Conservation (phyloP, 2,329 filamentous ascomycete genomes). For the Alternaria consortialis region DNA sequence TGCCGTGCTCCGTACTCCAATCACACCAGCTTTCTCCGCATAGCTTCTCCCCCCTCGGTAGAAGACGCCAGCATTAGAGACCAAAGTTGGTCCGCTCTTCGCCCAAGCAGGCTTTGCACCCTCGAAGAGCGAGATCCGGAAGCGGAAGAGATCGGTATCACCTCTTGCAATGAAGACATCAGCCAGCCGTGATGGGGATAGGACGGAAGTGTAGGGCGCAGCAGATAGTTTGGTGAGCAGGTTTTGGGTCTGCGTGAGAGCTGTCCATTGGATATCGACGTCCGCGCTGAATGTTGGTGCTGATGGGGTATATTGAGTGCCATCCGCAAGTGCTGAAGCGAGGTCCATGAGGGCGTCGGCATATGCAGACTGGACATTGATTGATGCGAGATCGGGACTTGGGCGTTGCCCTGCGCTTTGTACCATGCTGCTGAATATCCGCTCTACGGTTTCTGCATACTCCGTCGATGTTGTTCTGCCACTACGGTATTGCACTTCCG, state of each 20-base stretch:
- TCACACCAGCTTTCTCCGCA: constrained; percentile 38
- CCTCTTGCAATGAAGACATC: constrained; percentile 46
- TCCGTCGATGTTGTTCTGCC: constrained; percentile 60
- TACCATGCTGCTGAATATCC: constrained; percentile 45
- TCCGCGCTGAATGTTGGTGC: constrained; percentile 26
- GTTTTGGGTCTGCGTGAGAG: constrained; percentile 43
- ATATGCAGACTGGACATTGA: constrained; percentile 62
- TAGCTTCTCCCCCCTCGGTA: constrained; percentile 47
- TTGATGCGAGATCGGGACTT: constrained; percentile 59
- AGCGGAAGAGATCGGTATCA: constrained; percentile 47
- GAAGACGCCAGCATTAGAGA: constrained; percentile 52
- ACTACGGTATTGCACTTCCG: constrained; percentile 65
- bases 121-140: constrained; percentile 36
- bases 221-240: constrained; percentile 38
- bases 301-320: constrained; percentile 20
- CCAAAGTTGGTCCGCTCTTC: constrained; percentile 45
- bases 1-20: constrained; percentile 56
- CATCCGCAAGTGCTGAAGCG: constrained; percentile 57
- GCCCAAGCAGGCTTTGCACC: constrained; percentile 41
- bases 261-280: constrained; percentile 43
- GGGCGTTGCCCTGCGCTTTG: constrained; percentile 59
- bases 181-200: constrained; percentile 40
- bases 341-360: constrained; percentile 66
- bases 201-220: constrained; percentile 21
- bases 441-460: constrained; percentile 58